Percentiles rank a stretch among this genome's conserved stretches.
Evolutionary conservation across 495 filamentous ascomycete species (phyloP).

Genomic region (Aspergillus hancockii): DNA sequence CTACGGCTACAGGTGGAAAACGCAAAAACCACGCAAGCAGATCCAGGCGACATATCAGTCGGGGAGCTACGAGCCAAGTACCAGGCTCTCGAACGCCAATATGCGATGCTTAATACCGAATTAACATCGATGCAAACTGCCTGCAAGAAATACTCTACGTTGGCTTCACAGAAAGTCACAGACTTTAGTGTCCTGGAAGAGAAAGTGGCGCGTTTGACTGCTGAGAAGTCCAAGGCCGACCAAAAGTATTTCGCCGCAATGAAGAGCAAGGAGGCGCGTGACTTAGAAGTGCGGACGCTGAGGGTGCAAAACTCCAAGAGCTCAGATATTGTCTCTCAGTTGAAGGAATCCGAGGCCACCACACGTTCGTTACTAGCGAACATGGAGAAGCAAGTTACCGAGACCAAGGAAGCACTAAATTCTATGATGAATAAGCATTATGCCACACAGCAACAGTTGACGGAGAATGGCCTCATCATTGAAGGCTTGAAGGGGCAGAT

Average conservation of each 20-base stretch:
- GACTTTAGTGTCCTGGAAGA: slow-evolving; percentile 78
- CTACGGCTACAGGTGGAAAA: slow-evolving; percentile 56
- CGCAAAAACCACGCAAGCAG: slow-evolving; percentile 41
- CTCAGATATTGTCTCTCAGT: slow-evolving; percentile 86
- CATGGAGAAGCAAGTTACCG: slow-evolving; percentile 85
- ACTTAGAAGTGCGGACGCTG: slow-evolving; percentile 73
- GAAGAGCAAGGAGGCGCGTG: slow-evolving; percentile 84
- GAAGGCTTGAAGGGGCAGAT: slow-evolving; percentile 79
- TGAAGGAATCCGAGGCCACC: slow-evolving; percentile 81
- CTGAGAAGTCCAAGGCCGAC: slow-evolving; percentile 93
- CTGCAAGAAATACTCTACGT: slow-evolving; percentile 78
- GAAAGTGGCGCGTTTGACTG: slow-evolving; percentile 67
- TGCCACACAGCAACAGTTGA: slow-evolving; percentile 65
- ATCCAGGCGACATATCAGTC: slow-evolving; percentile 45
- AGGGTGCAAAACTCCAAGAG: slow-evolving; percentile 82
- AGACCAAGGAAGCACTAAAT: slow-evolving; percentile 73
- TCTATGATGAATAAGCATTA: slow-evolving; percentile 67
- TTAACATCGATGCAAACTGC: slow-evolving; percentile 81
- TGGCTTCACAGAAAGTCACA: slow-evolving; percentile 83
- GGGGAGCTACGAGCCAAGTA: slow-evolving; percentile 77
- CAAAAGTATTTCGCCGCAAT: slow-evolving; percentile 96
- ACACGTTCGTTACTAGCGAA: slow-evolving; percentile 66
- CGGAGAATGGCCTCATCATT: slow-evolving; percentile 64
- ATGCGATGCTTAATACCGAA: slow-evolving; percentile 81
- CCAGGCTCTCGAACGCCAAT: slow-evolving; percentile 71